Evolutionary conservation across 1,284 basidiomycete genomes (phyloP), one percentile per base, ranked within the genome.

Genomic region (Ustilago sp.): DNA sequence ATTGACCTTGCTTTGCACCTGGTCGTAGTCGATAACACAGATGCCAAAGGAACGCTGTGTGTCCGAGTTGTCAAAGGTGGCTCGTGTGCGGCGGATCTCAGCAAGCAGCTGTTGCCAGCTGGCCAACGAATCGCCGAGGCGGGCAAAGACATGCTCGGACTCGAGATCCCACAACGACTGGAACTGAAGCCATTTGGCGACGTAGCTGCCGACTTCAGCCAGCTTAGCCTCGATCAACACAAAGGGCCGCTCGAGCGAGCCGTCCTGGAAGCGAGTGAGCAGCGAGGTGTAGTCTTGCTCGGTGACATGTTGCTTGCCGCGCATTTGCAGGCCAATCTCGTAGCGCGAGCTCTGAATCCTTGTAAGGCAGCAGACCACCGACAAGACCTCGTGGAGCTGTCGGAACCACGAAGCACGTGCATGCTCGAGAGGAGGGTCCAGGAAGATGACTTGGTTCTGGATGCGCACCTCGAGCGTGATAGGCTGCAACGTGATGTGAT

Each of bases 91-190:
- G 87, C 97, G 95, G 88, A 99, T 98, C 86, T 97, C 95, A 5
- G 92, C 93, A 9, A 99, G 89, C 1, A 99, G 90, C 82, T 95
- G 85, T 84, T 97, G 94, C 97, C 97, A 99, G 85, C 92, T 90
- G 0, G 90, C 91, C 23, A 99, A 90, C 11, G 93, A 94, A 85
- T 98, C 95, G 19, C 96, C 97, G 8, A 98, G 91, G 0, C 93
- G 92, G 80, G 91, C 92, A 89, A 97, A 98, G 23, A 99, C 95
- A 83, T 93, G 93, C 89, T 98, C 96, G 15, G 95, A 90, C 87
- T 99, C 95, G 56, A 98, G 91, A 86, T 99, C 97, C 97, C 96
- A 99, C 0, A 99, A 89, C 0, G 95, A 96, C 87, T 99, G 97
- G 90, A 99, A 99, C 85, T 96, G 95, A 0, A 98, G 90, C 96